Conservation (phyloP, 345 rosid genomes). For the Eucalyptus polybractea region DNA sequence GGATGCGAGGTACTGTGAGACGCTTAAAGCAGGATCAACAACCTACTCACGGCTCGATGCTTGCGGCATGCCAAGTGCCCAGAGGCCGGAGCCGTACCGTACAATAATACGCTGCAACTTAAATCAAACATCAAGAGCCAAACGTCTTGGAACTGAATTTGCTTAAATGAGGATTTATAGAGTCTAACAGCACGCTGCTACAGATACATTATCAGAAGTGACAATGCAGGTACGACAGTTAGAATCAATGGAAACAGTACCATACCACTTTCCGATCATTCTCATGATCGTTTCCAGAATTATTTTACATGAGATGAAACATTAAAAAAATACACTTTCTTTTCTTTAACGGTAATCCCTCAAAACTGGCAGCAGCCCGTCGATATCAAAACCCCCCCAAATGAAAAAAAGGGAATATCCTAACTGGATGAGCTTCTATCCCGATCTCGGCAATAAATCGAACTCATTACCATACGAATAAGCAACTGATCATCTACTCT, state of each 20-base stretch:
- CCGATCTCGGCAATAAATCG: background rate
- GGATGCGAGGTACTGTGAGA: background rate
- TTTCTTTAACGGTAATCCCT: background rate
- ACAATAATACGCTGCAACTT: background rate
- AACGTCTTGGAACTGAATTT: background rate
- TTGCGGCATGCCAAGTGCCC: background rate
- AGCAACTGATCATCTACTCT: background rate
- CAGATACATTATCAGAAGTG: background rate
- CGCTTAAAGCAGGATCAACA: background rate
- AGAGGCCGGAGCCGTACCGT: background rate
- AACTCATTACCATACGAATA: background rate
- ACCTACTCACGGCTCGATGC: background rate
- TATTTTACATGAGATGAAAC: background rate
- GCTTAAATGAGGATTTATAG: background rate
- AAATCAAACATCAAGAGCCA: background rate
- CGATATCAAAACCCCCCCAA: background rate
- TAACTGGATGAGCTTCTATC: background rate
- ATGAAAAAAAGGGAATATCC: background rate
- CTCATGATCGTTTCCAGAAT: background rate
- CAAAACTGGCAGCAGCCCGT: background rate
- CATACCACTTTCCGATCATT: background rate
- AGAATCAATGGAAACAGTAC: background rate
- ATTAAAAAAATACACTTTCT: background rate
- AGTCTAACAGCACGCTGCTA: background rate
- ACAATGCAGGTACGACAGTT: background rate